Percentiles rank a stretch among this genome's conserved stretches.
Evolutionary conservation across 805 yeast genomes (phyloP).

Genomic region (Kuraishia capsulata): DNA sequence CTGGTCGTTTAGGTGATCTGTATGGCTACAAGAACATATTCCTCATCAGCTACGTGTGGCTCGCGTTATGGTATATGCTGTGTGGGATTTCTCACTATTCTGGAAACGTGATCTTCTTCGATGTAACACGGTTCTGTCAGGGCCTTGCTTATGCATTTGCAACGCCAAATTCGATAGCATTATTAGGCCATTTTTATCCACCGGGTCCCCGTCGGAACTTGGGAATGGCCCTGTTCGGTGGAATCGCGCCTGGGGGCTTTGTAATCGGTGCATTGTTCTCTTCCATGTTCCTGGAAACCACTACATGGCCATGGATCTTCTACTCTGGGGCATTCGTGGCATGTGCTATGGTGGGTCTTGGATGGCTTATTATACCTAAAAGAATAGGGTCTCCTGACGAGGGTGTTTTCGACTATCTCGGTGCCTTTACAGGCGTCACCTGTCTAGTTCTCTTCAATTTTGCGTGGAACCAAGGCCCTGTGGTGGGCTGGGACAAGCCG

Average conservation of each 20-base stretch:
- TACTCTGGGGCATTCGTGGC: conserved; percentile 37
- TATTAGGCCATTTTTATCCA: conserved; percentile 37
- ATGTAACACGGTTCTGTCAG: conserved; percentile 48
- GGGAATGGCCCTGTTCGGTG: conserved; percentile 49
- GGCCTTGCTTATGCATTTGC: conserved; percentile 57
- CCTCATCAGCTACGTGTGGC: conserved; percentile 46
- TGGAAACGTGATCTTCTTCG: conserved; percentile 38
- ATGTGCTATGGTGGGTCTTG: conserved; percentile 19
- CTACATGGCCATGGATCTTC: conserved; percentile 57
- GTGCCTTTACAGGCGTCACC: conserved; percentile 45
- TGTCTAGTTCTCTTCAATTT: conserved; percentile 60
- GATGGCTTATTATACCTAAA: conserved; percentile 30
- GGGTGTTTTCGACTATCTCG: conserved; percentile 36
- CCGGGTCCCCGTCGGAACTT: conserved; percentile 41
- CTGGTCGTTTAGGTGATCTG: conserved; percentile 67
- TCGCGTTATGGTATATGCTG: conserved; percentile 47
- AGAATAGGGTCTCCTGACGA: conserved; percentile 5
- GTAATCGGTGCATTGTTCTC: conserved; percentile 45
- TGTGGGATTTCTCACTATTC: conserved; percentile 50
- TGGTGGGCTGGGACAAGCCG: conserved; percentile 54
- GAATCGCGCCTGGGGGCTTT: conserved; percentile 57
- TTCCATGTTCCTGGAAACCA: conserved; percentile 32
- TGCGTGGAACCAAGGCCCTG: conserved; percentile 70
- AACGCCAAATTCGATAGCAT: conserved; percentile 53
- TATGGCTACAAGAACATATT: conserved; percentile 53